Evolutionary conservation across 2,329 filamentous ascomycete species (phyloP).

Genomic region (Fusarium brachygibbosum): DNA sequence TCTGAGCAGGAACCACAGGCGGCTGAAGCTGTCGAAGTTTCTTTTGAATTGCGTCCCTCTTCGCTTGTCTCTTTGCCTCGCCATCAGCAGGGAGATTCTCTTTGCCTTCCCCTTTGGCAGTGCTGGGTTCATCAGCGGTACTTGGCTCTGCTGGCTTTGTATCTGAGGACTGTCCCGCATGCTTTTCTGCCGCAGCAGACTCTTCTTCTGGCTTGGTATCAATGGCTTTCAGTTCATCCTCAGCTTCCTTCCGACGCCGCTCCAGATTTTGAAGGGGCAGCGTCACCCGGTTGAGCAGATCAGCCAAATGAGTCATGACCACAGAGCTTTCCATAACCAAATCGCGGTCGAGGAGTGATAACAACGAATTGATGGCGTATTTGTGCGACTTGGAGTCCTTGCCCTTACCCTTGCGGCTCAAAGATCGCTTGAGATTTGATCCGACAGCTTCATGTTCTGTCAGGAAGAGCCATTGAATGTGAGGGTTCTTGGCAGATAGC

Average conservation of each 20-base stretch:
- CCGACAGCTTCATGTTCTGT: slow-evolving; percentile 88
- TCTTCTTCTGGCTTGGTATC: slow-evolving; percentile 55
- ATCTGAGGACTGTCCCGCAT: slow-evolving; percentile 40
- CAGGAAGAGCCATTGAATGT: slow-evolving; percentile 91
- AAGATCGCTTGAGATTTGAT: slow-evolving; percentile 80
- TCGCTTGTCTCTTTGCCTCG: slow-evolving; percentile 53
- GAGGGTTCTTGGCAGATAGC: slow-evolving; percentile 85
- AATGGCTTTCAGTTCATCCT: slow-evolving; percentile 64
- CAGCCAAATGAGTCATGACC: slow-evolving; percentile 94
- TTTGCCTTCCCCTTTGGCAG: slow-evolving; percentile 47
- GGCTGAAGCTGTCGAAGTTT: slow-evolving; percentile 76
- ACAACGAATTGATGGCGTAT: slow-evolving; percentile 91
- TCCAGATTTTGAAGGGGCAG: slow-evolving; percentile 85
- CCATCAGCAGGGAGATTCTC: slow-evolving; percentile 48
- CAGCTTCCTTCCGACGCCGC: slow-evolving; percentile 82
- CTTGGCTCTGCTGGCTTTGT: slow-evolving; percentile 53
- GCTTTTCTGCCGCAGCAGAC: slow-evolving; percentile 45
- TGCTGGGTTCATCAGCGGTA: slow-evolving; percentile 33
- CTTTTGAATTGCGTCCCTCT: slow-evolving; percentile 60
- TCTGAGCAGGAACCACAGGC: slow-evolving; percentile 87
- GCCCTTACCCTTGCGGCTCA: slow-evolving; percentile 86
- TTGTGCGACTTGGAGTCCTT: slow-evolving; percentile 88
- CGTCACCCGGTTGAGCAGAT: slow-evolving; percentile 88
- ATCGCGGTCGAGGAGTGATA: slow-evolving; percentile 90
- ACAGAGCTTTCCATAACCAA: slow-evolving; percentile 97